Evolutionary conservation across 2,329 filamentous ascomycete genomes (phyloP).

Genomic region (Fusarium austroafricanum): DNA sequence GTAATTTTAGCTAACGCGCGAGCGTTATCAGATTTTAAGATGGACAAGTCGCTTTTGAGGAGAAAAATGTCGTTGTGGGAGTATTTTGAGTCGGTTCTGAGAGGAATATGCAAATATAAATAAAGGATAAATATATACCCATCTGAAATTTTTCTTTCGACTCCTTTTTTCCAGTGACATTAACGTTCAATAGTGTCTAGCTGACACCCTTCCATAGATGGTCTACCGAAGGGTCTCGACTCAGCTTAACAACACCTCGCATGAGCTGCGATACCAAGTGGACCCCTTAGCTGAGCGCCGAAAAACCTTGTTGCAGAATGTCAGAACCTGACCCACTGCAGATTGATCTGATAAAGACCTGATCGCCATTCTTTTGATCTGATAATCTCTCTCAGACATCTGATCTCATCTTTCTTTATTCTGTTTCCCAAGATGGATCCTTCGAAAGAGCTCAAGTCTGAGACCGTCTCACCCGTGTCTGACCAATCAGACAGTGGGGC

Average conservation of each 20-base stretch:
- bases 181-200: background rate
- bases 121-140: background rate
- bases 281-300: background rate
- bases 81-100: background rate
- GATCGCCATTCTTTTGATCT: conserved; percentile 5
- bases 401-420: background rate
- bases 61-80: too few species aligned
- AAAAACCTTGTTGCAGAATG: conserved; percentile 15
- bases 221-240: background rate
- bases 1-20: background rate
- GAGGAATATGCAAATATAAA: too few species aligned
- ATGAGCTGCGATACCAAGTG: conserved; percentile 6
- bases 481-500: conserved; percentile 24
- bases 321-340: conserved; percentile 24
- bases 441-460: conserved; percentile 18
- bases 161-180: background rate
- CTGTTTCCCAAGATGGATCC: background rate
- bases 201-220: background rate
- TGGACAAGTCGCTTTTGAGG: background rate
- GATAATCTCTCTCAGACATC: conserved; percentile 31
- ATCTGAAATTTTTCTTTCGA: too few species aligned
- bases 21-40: background rate
- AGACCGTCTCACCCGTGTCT: conserved; percentile 14
- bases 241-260: background rate
- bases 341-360: conserved; percentile 42